Conservation (phyloP, 2,329 filamentous ascomycete genomes). For the Microdochium bolleyi region DNA sequence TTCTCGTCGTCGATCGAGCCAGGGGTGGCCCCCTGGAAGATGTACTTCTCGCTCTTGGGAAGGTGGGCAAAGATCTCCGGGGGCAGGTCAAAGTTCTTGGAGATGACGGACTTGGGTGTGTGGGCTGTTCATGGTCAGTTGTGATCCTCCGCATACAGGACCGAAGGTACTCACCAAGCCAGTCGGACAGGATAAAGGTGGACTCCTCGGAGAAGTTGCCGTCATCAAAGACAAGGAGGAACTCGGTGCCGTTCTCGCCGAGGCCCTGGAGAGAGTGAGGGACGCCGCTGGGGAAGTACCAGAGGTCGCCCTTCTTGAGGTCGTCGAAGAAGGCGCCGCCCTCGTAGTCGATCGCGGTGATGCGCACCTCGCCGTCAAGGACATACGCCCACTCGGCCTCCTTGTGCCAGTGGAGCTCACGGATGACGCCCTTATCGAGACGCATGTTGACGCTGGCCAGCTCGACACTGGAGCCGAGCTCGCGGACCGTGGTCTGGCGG, state of each 20-base stretch:
- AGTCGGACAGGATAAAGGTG: slow-evolving; percentile 67
- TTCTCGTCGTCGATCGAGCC: slow-evolving; percentile 58
- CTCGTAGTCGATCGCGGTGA: slow-evolving; percentile 67
- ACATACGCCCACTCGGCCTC: slow-evolving; percentile 75
- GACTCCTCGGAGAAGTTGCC: slow-evolving; percentile 49
- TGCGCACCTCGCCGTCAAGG: slow-evolving; percentile 60
- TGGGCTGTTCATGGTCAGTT: slow-evolving; percentile 35
- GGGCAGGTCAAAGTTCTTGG: slow-evolving; percentile 68
- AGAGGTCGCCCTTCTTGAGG: slow-evolving; percentile 66
- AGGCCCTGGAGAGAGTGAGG: slow-evolving; percentile 72
- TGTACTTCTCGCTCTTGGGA: slow-evolving; percentile 63
- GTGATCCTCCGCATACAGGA: neutral
- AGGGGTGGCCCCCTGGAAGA: slow-evolving; percentile 63
- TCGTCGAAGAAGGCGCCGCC: slow-evolving; percentile 74
- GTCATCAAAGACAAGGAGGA: slow-evolving; percentile 43
- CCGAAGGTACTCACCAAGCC: slow-evolving; percentile 43
- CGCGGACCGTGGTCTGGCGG: slow-evolving; percentile 60
- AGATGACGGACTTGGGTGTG: slow-evolving; percentile 62
- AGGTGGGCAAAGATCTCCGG: slow-evolving; percentile 64
- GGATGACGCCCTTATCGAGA: slow-evolving; percentile 62
- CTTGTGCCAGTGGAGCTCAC: slow-evolving; percentile 76
- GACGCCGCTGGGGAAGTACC: slow-evolving; percentile 74
- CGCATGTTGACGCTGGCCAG: slow-evolving; percentile 75
- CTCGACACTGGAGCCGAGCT: slow-evolving; percentile 58
- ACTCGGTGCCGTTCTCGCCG: slow-evolving; percentile 56